Conservation (phyloP, 129 eudicot genomes). For the Apium graveolens region DNA sequence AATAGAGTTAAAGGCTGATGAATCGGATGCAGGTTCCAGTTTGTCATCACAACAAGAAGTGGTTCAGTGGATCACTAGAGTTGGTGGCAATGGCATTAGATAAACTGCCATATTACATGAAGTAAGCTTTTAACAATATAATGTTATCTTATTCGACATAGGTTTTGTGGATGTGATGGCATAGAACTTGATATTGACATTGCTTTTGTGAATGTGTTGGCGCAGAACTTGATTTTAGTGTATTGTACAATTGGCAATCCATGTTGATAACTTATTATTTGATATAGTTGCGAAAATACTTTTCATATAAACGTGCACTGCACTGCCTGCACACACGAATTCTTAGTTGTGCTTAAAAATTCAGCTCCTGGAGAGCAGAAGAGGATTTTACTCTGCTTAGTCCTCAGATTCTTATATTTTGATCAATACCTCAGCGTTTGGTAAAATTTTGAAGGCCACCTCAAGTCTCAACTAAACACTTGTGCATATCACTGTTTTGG, state of each 20-base stretch:
- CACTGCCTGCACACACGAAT: too few relatives aligned
- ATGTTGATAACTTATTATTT: too few relatives aligned
- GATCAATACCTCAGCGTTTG: not conserved
- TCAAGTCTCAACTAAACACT: too few relatives aligned
- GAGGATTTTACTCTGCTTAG: too few relatives aligned
- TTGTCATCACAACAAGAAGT: not conserved
- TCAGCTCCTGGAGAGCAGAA: too few relatives aligned
- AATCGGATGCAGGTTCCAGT: not conserved
- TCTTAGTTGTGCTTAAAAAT: too few relatives aligned
- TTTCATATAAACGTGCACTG: too few relatives aligned
- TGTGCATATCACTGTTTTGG: too few relatives aligned
- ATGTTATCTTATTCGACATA: not conserved
- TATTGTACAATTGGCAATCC: not conserved
- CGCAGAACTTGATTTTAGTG: too few relatives aligned
- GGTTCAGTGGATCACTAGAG: not conserved
- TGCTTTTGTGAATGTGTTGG: too few relatives aligned
- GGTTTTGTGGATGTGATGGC: not conserved
- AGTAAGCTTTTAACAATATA: not conserved
- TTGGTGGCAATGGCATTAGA: not conserved
- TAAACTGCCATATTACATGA: not conserved
- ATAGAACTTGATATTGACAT: not conserved
- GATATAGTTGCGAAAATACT: too few relatives aligned
- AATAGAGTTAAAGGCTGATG: constrained; percentile 11
- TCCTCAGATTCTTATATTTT: too few relatives aligned
- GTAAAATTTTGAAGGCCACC: not conserved